Conservation (phyloP, 108 stramenopile genomes). For the Skeletonema marinoi region DNA sequence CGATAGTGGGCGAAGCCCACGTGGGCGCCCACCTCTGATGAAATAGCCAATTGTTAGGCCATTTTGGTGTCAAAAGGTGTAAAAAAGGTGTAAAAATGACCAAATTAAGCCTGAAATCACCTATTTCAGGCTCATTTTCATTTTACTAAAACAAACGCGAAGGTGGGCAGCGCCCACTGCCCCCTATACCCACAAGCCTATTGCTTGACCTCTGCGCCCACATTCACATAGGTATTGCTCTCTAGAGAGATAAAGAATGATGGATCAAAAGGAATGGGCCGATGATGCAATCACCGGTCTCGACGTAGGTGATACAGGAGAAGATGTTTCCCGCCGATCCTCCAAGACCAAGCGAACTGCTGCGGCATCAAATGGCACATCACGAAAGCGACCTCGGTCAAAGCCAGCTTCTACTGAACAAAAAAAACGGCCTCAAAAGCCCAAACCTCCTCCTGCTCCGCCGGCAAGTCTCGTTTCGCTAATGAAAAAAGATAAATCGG, state of each 20-base stretch:
- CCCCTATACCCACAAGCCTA: too few relatives aligned
- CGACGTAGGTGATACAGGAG: constrained; percentile 4
- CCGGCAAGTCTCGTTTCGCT: constrained; percentile 62
- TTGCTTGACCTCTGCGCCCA: too few relatives aligned
- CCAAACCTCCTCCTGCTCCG: constrained; percentile 45
- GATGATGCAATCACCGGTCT: constrained; percentile 29
- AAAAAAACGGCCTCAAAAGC: constrained; percentile 12
- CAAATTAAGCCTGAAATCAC: too few relatives aligned
- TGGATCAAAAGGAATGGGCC: not conserved
- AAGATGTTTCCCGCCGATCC: not conserved
- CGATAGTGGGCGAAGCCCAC: too few relatives aligned
- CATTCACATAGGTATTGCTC: too few relatives aligned
- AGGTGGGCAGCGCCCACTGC: too few relatives aligned
- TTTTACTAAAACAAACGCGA: too few relatives aligned
- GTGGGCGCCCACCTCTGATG: too few relatives aligned
- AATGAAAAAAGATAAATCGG: constrained; percentile 54
- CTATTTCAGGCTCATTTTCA: too few relatives aligned
- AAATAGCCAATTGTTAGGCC: too few relatives aligned
- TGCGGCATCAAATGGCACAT: not conserved
- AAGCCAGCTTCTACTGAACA: not conserved
- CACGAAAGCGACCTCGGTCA: constrained; percentile 12
- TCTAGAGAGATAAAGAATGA: not conserved
- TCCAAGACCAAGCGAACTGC: not conserved
- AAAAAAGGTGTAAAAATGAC: too few relatives aligned
- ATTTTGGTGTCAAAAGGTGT: too few relatives aligned